Conservation (phyloP, 75 land plant species). For the Chamaecyparis obtusa region DNA sequence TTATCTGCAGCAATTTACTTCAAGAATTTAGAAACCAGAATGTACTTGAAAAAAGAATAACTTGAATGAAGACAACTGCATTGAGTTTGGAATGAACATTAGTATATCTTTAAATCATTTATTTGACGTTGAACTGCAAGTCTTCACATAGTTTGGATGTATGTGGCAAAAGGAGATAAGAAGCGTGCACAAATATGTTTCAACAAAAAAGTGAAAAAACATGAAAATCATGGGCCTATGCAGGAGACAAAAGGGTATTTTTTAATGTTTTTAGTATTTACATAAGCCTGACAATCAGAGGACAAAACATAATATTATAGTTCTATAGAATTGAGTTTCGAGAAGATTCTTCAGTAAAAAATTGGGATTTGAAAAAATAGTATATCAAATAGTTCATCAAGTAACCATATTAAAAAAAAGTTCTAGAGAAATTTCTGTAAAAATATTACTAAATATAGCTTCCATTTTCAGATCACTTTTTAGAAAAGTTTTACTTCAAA, state of each 20-base stretch:
- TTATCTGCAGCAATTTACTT: constrained; percentile 51
- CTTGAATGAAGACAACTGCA: background rate
- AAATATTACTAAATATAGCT: too few species aligned
- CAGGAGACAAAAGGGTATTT: background rate
- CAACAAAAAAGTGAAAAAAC: background rate
- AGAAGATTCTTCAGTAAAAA: background rate
- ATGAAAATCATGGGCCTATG: background rate
- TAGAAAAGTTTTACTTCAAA: too few species aligned
- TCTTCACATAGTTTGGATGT: background rate
- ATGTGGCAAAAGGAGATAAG: background rate
- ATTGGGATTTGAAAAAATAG: background rate
- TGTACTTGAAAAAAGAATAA: background rate
- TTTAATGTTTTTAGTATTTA: background rate
- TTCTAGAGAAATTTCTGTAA: too few species aligned
- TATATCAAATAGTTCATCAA: background rate
- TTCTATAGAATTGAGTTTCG: background rate
- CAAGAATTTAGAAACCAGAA: constrained; percentile 5
- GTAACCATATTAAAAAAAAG: background rate
- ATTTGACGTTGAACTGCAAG: background rate
- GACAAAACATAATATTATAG: background rate
- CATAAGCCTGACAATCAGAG: background rate
- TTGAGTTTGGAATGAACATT: background rate
- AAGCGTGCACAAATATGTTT: background rate
- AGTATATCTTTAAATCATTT: background rate
- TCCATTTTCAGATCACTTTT: too few species aligned